A percentile compares a stretch with the other conserved stretches of the same genome.
Evolutionary conservation across 169 alveolate genomes (phyloP).

Genomic region (Eimeria acervulina): DNA sequence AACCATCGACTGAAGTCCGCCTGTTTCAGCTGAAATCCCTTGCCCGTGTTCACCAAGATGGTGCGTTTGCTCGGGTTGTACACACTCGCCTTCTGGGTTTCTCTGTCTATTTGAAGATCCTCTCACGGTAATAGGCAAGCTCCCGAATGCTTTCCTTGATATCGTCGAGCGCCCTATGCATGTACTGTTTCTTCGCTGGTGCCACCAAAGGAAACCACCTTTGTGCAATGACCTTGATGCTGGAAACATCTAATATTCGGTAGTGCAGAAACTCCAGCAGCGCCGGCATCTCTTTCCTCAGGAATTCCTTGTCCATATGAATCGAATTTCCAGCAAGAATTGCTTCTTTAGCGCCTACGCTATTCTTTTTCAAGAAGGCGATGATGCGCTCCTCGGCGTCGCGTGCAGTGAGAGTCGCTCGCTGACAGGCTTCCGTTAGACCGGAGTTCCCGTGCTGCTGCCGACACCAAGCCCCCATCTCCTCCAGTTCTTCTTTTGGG

Average conservation of each 20-base stretch:
- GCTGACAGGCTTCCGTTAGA: conserved; percentile 85
- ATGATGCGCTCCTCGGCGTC: conserved; percentile 87
- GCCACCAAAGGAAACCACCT: conserved; percentile 86
- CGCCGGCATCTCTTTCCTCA: conserved; percentile 89
- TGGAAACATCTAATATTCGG: conserved; percentile 89
- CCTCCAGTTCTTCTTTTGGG: conserved; percentile 85
- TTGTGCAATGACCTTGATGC: conserved; percentile 86
- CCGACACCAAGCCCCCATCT: conserved; percentile 90
- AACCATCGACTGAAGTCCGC: not conserved
- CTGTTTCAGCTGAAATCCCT: not conserved
- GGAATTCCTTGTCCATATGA: conserved; percentile 89
- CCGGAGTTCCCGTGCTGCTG: conserved; percentile 89
- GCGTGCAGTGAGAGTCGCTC: conserved; percentile 84
- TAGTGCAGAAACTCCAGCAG: conserved; percentile 86
- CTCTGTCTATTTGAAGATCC: not conserved
- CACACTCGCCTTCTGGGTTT: not conserved
- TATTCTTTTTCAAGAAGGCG: conserved; percentile 69
- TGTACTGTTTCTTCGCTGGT: conserved; percentile 82
- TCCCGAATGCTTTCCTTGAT: conserved; percentile 91
- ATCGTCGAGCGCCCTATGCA: conserved; percentile 92
- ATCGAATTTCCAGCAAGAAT: conserved; percentile 91
- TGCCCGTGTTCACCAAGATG: not conserved
- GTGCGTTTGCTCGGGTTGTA: not conserved
- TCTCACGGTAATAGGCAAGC: conserved; percentile 85
- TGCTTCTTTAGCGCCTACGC: conserved; percentile 50